Conservation (phyloP, 345 rosid genomes). For the Cardamine occulta region DNA sequence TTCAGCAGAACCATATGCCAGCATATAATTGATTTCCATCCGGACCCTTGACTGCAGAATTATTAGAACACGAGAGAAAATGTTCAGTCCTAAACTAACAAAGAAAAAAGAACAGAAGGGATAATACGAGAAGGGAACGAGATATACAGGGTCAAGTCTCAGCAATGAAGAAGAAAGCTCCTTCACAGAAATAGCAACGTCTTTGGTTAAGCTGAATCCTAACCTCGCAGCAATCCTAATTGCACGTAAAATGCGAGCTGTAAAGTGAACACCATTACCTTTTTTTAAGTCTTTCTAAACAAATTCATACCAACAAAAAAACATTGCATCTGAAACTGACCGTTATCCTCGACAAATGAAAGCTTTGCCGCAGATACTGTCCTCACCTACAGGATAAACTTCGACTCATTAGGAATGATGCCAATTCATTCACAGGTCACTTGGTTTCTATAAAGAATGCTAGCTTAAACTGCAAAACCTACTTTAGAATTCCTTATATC, state of each 20-base stretch:
- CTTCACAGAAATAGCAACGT: conserved; percentile 64
- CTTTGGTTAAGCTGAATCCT: conserved; percentile 68
- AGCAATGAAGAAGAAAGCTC: conserved; percentile 53
- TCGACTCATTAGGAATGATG: conserved; percentile 23
- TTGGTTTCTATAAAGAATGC: conserved; percentile 24
- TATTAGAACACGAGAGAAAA: background rate
- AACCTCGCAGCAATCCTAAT: conserved; percentile 74
- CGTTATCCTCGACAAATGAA: conserved; percentile 59
- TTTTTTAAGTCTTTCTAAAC: conserved; percentile 17
- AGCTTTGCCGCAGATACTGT: conserved; percentile 51
- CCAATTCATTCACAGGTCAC: conserved; percentile 23
- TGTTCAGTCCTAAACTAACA: conserved; percentile 1
- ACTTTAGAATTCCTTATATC: conserved; percentile 70
- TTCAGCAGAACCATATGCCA: conserved; percentile 65
- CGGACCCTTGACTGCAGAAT: conserved; percentile 50
- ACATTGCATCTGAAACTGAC: conserved; percentile 44
- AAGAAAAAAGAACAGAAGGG: background rate
- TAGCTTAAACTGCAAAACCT: conserved; percentile 46
- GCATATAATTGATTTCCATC: conserved; percentile 66
- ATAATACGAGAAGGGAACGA: conserved; percentile 6
- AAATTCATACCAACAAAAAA: background rate
- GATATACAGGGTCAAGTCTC: conserved; percentile 64
- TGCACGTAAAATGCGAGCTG: conserved; percentile 81
- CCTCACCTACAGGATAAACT: conserved; percentile 47
- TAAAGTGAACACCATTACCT: conserved; percentile 33